Percentiles rank a stretch among this genome's conserved stretches.
Conservation (phyloP, 2,329 filamentous ascomycete species). For the Sclerotinia nivalis region DNA sequence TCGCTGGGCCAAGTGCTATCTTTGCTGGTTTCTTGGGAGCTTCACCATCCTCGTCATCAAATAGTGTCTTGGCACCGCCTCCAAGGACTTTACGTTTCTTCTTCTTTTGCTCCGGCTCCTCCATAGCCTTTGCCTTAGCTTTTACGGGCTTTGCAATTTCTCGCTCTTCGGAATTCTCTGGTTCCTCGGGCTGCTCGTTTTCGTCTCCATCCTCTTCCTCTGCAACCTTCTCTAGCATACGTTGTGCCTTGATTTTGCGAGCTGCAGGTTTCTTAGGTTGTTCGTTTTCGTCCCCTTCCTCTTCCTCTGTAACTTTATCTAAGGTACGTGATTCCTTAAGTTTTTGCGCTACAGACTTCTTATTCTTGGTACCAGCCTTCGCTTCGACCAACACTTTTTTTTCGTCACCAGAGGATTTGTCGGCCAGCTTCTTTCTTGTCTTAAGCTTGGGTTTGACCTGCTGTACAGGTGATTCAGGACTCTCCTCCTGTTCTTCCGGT, state of each 20-base stretch:
- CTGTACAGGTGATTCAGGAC: constrained; percentile 16
- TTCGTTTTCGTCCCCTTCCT: constrained; percentile 33
- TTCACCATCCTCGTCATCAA: constrained; percentile 68
- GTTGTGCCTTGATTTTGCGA: constrained; percentile 3
- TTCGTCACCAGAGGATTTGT: constrained; percentile 37
- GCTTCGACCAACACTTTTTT: constrained; percentile 47
- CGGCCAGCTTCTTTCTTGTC: constrained; percentile 32
- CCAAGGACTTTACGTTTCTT: constrained; percentile 76
- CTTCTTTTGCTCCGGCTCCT: constrained; percentile 43
- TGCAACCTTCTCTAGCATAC: constrained; percentile 42
- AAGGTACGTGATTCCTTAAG: constrained; percentile 39
- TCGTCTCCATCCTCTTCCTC: constrained; percentile 43
- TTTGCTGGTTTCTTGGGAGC: constrained; percentile 44
- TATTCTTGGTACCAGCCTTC: constrained; percentile 40
- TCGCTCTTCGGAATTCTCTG: constrained; percentile 21
- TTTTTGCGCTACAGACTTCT: constrained; percentile 41
- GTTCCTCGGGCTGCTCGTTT: constrained; percentile 42
- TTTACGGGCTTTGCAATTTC: constrained; percentile 27
- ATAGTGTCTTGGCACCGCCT: constrained; percentile 63
- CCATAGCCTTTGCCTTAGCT: constrained; percentile 23
- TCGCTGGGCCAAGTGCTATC: constrained; percentile 37
- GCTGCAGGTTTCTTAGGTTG: constrained; percentile 23
- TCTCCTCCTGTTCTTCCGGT: constrained; percentile 15
- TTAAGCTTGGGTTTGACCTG: constrained; percentile 28
- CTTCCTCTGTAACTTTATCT: constrained; percentile 47